Evolutionary conservation across 148 eudicot species (phyloP).

Genomic region (Polygonum maritimum): DNA sequence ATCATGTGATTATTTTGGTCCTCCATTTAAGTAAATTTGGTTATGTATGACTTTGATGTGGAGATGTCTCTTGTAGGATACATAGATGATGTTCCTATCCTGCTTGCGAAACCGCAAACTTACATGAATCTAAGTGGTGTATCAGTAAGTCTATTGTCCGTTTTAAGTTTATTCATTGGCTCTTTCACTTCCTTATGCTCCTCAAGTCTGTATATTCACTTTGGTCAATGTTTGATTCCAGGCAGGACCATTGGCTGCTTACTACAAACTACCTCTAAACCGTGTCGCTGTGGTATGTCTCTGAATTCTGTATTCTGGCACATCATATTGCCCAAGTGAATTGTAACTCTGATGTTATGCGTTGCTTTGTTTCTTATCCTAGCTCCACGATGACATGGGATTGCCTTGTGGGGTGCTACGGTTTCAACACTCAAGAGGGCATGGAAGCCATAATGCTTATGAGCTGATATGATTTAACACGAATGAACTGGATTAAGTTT

Average conservation of each 20-base stretch:
- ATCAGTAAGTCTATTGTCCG: constrained; percentile 44
- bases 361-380: constrained; percentile 1
- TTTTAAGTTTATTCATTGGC: not conserved
- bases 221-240: constrained; percentile 23
- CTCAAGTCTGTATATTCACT: not conserved
- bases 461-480: not conserved
- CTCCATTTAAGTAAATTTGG: not conserved
- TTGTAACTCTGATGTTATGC: not conserved
- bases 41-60: not conserved
- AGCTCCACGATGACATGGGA: constrained; percentile 91
- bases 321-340: not conserved
- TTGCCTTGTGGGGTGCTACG: constrained; percentile 89
- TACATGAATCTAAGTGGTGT: constrained; percentile 87
- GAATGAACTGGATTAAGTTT: not conserved
- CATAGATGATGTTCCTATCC: constrained; percentile 52
- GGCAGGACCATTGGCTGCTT: constrained; percentile 91
- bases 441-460: constrained; percentile 90
- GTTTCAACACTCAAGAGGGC: constrained; percentile 61
- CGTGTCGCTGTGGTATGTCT: constrained; percentile 69
- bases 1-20: not conserved
- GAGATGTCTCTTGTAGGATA: constrained; percentile 32
- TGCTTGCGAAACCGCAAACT: constrained; percentile 85
- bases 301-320: not conserved
- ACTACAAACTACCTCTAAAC: constrained; percentile 79
- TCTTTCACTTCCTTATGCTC: not conserved